These are phyloP conservation scores for Aspergillus oerlinghausenensis DNA, from an alignment of 2,329 filamentous ascomycete species.

Conservation along the genomic window DNA sequence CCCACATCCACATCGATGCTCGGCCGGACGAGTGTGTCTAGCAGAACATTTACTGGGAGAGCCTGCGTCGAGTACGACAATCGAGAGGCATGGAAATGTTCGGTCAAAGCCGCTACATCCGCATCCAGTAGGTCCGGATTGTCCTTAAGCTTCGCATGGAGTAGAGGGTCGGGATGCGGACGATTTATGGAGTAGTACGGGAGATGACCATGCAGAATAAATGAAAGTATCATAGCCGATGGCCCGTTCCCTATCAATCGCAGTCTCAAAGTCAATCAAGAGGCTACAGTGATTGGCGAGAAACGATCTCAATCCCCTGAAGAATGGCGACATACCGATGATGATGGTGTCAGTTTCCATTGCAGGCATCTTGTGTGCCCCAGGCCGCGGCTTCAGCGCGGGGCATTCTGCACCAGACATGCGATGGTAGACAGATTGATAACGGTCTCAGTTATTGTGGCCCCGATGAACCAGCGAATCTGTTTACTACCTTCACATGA, in stretches of 20 bases:
- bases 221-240: slow-evolving; percentile 58
- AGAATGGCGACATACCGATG: slow-evolving; percentile 36
- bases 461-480: slow-evolving; percentile 2
- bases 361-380: slow-evolving; percentile 24
- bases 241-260: slow-evolving; percentile 53
- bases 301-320: slow-evolving; percentile 2
- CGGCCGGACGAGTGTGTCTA: slow-evolving; percentile 56
- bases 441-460: slow-evolving; percentile 3
- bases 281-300: slow-evolving; percentile 8
- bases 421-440: slow-evolving; percentile 9
- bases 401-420: slow-evolving; percentile 30
- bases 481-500: slow-evolving; percentile 16
- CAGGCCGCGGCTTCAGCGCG: slow-evolving; percentile 21
- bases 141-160: slow-evolving; percentile 52
- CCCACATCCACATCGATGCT: slow-evolving; percentile 55
- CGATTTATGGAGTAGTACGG: slow-evolving; percentile 50
- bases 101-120: slow-evolving; percentile 47
- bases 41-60: slow-evolving; percentile 55
- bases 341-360: slow-evolving; percentile 41
- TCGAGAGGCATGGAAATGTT: slow-evolving; percentile 54
- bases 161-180: slow-evolving; percentile 54
- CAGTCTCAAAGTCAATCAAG: slow-evolving; percentile 7
- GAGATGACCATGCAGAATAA: slow-evolving; percentile 58
- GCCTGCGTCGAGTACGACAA: slow-evolving; percentile 60
- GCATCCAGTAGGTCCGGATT: slow-evolving; percentile 45